Conservation (phyloP, 2,329 filamentous ascomycete species). For the Chrysosporium keratinophilum region DNA sequence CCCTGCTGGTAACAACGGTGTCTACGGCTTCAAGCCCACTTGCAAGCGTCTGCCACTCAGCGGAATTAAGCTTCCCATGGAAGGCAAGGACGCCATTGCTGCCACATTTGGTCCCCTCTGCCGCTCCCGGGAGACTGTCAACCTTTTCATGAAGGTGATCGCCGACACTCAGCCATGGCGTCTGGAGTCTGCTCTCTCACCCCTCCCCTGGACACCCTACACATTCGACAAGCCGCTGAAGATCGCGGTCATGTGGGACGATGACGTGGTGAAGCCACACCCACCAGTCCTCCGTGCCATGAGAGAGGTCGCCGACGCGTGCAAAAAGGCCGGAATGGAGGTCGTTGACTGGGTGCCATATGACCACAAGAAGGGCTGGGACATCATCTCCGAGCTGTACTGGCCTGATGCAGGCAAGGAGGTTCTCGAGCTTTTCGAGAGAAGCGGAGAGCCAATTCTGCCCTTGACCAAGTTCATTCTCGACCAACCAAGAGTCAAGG, state of each 20-base stretch:
- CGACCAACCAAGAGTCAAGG: slow-evolving; percentile 42
- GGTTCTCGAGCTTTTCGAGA: slow-evolving; percentile 41
- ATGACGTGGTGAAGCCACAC: slow-evolving; percentile 45
- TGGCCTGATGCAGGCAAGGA: slow-evolving; percentile 53
- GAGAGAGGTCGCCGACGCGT: slow-evolving; percentile 27
- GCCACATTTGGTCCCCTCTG: slow-evolving; percentile 54
- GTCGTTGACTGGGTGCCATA: slow-evolving; percentile 33
- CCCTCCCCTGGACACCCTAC: slow-evolving; percentile 29
- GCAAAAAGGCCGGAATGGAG: slow-evolving; percentile 17
- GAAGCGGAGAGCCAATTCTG: slow-evolving; percentile 48
- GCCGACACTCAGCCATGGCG: slow-evolving; percentile 29
- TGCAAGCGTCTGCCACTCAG: slow-evolving; percentile 41
- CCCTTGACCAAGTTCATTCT: slow-evolving; percentile 51
- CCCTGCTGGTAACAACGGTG: slow-evolving; percentile 42
- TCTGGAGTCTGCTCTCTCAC: slow-evolving; percentile 28
- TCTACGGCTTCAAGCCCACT: slow-evolving; percentile 44
- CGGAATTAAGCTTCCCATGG: slow-evolving; percentile 30
- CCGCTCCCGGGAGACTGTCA: slow-evolving; percentile 39
- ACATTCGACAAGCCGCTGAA: slow-evolving; percentile 27
- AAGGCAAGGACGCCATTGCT: slow-evolving; percentile 31
- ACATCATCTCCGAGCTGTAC: slow-evolving; percentile 40
- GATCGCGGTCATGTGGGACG: slow-evolving; percentile 38
- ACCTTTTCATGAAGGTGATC: slow-evolving; percentile 26
- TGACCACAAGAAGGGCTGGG: slow-evolving; percentile 42
- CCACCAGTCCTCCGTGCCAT: slow-evolving; percentile 51